Evolutionary conservation across 768 basidiomycete species (phyloP).

Genomic region (Calocybe indica): DNA sequence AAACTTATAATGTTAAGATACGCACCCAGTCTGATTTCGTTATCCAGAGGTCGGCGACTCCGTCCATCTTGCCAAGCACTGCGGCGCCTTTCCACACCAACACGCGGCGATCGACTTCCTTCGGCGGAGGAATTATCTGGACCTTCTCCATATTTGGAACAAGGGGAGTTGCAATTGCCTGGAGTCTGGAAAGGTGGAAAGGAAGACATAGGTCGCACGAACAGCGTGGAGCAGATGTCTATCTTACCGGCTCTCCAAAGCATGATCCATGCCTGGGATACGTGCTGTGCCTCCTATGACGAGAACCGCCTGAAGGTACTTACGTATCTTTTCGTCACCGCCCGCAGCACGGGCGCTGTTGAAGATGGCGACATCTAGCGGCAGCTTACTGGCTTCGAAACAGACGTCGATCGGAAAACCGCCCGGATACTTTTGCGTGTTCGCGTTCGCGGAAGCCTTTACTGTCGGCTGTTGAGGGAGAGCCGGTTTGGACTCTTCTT

Average conservation of each 20-base stretch:
- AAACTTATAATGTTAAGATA: conserved; percentile 7
- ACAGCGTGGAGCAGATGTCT: background rate
- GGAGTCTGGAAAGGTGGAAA: conserved; percentile 38
- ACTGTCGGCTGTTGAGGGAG: conserved; percentile 17
- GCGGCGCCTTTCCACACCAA: conserved; percentile 94
- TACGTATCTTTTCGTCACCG: conserved; percentile 84
- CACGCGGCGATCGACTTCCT: conserved; percentile 85
- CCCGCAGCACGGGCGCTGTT: conserved; percentile 87
- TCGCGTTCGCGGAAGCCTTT: conserved; percentile 10
- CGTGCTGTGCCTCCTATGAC: conserved; percentile 82
- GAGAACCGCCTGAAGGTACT: conserved; percentile 82
- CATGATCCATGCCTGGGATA: conserved; percentile 79
- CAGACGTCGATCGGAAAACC: conserved; percentile 68
- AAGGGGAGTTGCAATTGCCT: conserved; percentile 80
- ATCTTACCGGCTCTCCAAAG: conserved; percentile 78
- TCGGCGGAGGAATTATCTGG: conserved; percentile 89
- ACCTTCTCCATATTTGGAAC: conserved; percentile 84
- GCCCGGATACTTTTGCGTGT: conserved; percentile 25
- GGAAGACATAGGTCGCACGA: background rate
- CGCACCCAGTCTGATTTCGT: conserved; percentile 82
- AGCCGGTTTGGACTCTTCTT: conserved; percentile 34
- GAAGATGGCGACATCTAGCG: conserved; percentile 89
- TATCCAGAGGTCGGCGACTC: conserved; percentile 86
- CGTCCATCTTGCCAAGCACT: conserved; percentile 89
- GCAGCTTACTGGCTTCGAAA: conserved; percentile 84